These are phyloP conservation scores for Chaetothyriales sp. DNA, from an alignment of 2,329 filamentous ascomycete species.

Conservation along the genomic window DNA sequence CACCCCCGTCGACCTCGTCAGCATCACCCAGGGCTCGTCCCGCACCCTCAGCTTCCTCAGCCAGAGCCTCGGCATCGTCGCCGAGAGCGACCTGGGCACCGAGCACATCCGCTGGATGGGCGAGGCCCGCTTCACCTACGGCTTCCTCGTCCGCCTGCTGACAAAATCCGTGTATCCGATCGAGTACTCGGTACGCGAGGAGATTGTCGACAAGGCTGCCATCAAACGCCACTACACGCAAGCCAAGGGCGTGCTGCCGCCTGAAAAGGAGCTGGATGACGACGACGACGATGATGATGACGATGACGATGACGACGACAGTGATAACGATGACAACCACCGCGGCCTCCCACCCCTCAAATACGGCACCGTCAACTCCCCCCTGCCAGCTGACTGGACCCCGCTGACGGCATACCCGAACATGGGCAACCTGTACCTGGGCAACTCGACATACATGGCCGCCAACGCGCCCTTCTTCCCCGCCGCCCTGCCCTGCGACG, in stretches of 20 bases:
- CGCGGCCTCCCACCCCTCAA: slow-evolving; percentile 56
- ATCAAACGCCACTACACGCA: slow-evolving; percentile 58
- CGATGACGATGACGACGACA: slow-evolving; percentile 5
- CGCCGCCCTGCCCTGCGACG: slow-evolving; percentile 66
- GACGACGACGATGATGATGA: slow-evolving; percentile 22
- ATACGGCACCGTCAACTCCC: slow-evolving; percentile 66
- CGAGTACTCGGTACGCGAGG: slow-evolving; percentile 73
- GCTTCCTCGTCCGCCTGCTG: slow-evolving; percentile 62
- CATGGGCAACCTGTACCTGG: slow-evolving; percentile 82
- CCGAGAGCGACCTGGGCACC: slow-evolving; percentile 77
- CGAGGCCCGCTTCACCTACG: slow-evolving; percentile 65
- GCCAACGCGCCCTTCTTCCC: slow-evolving; percentile 77
- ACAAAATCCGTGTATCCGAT: slow-evolving; percentile 71
- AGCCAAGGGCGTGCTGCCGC: slow-evolving; percentile 19
- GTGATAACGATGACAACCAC: slow-evolving; percentile 16
- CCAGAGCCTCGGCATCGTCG: slow-evolving; percentile 76
- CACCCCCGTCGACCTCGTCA: slow-evolving; percentile 74
- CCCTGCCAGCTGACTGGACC: slow-evolving; percentile 64
- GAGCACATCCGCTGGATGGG: slow-evolving; percentile 93
- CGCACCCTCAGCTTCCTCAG: slow-evolving; percentile 77
- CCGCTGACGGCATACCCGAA: slow-evolving; percentile 52
- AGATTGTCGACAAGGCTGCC: slow-evolving; percentile 56
- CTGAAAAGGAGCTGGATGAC: slow-evolving; percentile 27
- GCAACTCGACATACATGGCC: slow-evolving; percentile 91
- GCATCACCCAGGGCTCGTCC: slow-evolving; percentile 64